Evolutionary conservation across 768 basidiomycete species (phyloP).

Genomic region (Termitomyces heimii): DNA sequence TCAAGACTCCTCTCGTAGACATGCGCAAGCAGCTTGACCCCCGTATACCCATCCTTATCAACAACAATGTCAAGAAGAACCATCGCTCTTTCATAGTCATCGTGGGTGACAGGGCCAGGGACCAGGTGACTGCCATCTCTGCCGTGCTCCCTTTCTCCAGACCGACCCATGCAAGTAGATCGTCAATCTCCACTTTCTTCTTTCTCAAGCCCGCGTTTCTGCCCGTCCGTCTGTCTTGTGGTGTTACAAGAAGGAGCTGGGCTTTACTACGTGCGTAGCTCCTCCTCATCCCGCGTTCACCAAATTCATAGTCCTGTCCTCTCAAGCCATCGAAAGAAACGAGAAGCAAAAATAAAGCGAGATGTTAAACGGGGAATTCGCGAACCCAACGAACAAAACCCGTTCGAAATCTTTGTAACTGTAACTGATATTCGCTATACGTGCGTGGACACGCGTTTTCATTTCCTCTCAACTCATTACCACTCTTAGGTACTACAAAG

Average conservation of each 20-base stretch:
- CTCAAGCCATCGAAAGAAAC: conserved; percentile 86
- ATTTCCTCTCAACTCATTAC: not conserved
- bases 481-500: conserved; percentile 12
- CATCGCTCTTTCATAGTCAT: conserved; percentile 94
- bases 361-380: conserved; percentile 93
- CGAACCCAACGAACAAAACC: conserved; percentile 92
- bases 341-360: conserved; percentile 93
- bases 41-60: conserved; percentile 87
- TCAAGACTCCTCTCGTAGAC: not conserved
- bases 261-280: conserved; percentile 82
- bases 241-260: conserved; percentile 99
- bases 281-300: not conserved
- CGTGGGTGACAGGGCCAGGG: conserved; percentile 89
- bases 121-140: conserved; percentile 57
- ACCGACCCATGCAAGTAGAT: conserved; percentile 38
- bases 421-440: conserved; percentile 99
- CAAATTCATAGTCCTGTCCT: not conserved
- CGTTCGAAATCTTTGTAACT: conserved; percentile 96
- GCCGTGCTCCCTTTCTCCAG: not conserved
- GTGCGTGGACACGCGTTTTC: conserved; percentile 35
- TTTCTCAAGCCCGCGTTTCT: conserved; percentile 87
- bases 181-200: conserved; percentile 92
- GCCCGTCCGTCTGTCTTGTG: conserved; percentile 90
- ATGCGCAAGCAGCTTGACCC: conserved; percentile 92
- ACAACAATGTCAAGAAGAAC: conserved; percentile 89